Evolutionary conservation across 805 yeast species (phyloP), one percentile per base, ranked within the genome.

Genomic region (Danielozyma ontarioensis): DNA sequence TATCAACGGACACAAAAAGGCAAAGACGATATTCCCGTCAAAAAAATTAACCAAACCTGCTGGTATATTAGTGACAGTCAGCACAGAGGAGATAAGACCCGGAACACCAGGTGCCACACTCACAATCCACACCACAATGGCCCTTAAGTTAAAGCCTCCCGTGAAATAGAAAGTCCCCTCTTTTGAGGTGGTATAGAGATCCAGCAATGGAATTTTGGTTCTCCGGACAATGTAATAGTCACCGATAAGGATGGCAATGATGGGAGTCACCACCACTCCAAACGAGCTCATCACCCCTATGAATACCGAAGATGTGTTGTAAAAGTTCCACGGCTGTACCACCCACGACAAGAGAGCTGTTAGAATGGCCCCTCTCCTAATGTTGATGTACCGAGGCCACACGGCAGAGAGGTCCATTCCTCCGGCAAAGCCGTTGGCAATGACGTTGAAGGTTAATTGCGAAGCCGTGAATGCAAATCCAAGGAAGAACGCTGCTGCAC

Each of bases 321-420:
- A 51, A 17, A 67, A 50, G 25, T 51, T 51, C 74, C 74, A 68
- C 7, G 74, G 74, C 38, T 60, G 63, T 18, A 55, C 42, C 10
- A 50, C 52, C 44, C 59, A 51, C 7, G 62, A 57, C 12, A 62
- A 36, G 31, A 62, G 45, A 3, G 66, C 52, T 11, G 41, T 38
- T 10, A 48, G 25, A 3, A 48, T 24, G 19, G 74, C 68, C 14
- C 79, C 80, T 27, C 76, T 51, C 27, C 56, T 55, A 30, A 71
- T 67, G 41, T 64, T 64, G 39, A 71, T 46, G 38, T 58, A 66
- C 35, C 56, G 53, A 13, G 76, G 76, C 31, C 62, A 55, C 39
- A 73, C 42, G 30, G 68, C 76, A 17, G 74, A 65, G 41, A 74
- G 43, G 39, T 72, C 78, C 58, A 70, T 74, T 13, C 75, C 76